phyloP scores from a whole-genome alignment of 2,329 filamentous ascomycete genomes.

The Lecanicillium sp. region DNA sequence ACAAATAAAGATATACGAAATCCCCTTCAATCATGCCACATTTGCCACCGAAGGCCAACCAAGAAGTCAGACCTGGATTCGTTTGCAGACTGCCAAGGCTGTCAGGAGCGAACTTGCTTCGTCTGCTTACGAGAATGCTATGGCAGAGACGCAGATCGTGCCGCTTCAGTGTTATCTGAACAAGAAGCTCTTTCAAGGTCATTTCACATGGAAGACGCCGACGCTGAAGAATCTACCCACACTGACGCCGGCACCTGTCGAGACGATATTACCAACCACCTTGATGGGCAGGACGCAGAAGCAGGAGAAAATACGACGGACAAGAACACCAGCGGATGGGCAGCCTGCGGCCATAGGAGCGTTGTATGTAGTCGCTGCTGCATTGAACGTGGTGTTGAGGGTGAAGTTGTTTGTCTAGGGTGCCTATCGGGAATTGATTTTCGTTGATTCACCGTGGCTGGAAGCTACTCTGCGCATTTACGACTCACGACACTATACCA shows the following conservation, averaged over 20 bases:
- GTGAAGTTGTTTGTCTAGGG: constrained; percentile 58
- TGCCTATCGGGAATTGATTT: constrained; percentile 43
- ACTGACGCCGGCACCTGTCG: constrained; percentile 1
- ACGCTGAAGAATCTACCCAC: constrained; percentile 19
- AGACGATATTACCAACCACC: neutral
- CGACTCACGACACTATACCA: constrained; percentile 7
- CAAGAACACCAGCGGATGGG: constrained; percentile 24
- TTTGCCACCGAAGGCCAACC: constrained; percentile 57
- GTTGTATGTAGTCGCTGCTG: constrained; percentile 62
- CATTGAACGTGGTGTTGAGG: constrained; percentile 54
- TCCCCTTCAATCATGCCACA: constrained; percentile 49
- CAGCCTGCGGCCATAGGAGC: constrained; percentile 35
- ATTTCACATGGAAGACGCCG: constrained; percentile 42
- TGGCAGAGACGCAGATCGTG: constrained; percentile 30
- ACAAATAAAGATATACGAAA: constrained; percentile 11
- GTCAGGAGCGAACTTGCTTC: constrained; percentile 54
- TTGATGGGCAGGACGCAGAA: constrained; percentile 2
- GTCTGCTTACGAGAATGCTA: constrained; percentile 60
- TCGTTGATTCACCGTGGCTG: constrained; percentile 16
- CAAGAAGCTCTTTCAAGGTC: constrained; percentile 32
- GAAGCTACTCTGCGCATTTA: neutral
- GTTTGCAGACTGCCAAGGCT: constrained; percentile 56
- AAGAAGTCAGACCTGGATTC: constrained; percentile 58
- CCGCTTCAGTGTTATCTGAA: constrained; percentile 17
- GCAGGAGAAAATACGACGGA: constrained; percentile 8